Conservation (phyloP, 2,329 filamentous ascomycete species). For the Aspergillus sp. region DNA sequence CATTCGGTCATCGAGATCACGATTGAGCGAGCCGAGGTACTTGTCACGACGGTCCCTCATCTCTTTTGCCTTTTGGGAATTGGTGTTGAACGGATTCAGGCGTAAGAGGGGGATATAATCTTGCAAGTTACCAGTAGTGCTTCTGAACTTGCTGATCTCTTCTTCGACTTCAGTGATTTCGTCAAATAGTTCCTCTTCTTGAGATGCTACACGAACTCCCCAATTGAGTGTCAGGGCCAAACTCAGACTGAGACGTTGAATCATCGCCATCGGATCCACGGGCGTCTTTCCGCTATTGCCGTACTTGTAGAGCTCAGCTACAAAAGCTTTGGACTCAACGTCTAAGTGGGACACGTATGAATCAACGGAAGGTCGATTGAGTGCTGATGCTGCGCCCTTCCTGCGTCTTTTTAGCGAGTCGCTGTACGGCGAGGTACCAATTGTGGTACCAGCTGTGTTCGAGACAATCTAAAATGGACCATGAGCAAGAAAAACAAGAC, state of each 20-base stretch:
- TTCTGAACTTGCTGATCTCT: constrained; percentile 72
- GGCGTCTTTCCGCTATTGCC: constrained; percentile 59
- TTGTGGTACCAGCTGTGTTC: constrained; percentile 69
- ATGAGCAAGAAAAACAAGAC: constrained; percentile 3
- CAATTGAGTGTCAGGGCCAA: constrained; percentile 68
- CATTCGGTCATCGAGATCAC: constrained; percentile 64
- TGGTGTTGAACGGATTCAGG: constrained; percentile 66
- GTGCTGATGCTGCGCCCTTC: constrained; percentile 67
- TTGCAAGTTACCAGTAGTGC: constrained; percentile 79
- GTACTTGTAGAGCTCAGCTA: constrained; percentile 63
- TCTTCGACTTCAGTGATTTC: constrained; percentile 78
- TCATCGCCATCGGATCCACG: constrained; percentile 70
- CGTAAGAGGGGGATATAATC: constrained; percentile 77
- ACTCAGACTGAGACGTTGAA: constrained; percentile 67
- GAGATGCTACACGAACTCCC: constrained; percentile 64
- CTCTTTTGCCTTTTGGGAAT: constrained; percentile 62
- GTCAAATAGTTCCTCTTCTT: constrained; percentile 65
- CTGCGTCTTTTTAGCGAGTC: constrained; percentile 67
- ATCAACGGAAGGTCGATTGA: constrained; percentile 67
- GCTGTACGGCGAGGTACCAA: constrained; percentile 69
- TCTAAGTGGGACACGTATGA: constrained; percentile 67
- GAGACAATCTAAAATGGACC: constrained; percentile 57
- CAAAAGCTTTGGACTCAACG: constrained; percentile 65
- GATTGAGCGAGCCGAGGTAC: constrained; percentile 63
- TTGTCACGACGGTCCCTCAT: constrained; percentile 64